phyloP scores from a whole-genome alignment of 202 grass and related monocot species.

The Musa balbisiana region DNA sequence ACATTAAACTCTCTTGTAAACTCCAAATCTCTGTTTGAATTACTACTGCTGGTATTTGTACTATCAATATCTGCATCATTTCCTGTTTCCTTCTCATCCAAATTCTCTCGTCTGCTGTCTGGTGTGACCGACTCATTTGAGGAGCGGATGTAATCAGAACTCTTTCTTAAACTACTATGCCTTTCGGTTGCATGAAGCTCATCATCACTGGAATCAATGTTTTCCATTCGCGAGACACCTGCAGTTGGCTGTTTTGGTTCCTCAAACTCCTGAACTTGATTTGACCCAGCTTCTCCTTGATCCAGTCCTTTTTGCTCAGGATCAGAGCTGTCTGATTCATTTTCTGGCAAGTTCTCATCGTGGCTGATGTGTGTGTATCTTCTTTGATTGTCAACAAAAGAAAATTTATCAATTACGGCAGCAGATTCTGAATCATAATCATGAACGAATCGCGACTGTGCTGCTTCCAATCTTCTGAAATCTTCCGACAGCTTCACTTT shows the following conservation, averaged over 20 bases:
- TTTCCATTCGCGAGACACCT: not conserved
- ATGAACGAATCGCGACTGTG: too few relatives aligned
- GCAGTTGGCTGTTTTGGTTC: slow-evolving; percentile 17
- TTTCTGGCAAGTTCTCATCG: not conserved
- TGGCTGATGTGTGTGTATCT: too few relatives aligned
- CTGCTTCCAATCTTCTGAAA: not conserved
- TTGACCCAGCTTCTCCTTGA: slow-evolving; percentile 6
- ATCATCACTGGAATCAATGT: not conserved
- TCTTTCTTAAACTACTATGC: not conserved
- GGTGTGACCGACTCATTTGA: not conserved
- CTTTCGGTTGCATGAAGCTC: not conserved
- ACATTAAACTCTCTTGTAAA: not conserved
- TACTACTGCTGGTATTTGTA: too few relatives aligned
- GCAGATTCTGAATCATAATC: not conserved
- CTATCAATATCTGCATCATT: not conserved
- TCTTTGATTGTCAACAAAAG: not conserved
- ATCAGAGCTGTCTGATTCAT: not conserved
- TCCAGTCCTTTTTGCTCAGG: not conserved
- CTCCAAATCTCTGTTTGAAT: not conserved
- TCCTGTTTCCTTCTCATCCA: not conserved
- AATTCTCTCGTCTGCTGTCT: not conserved
- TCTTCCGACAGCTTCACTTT: not conserved
- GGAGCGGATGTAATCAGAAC: not conserved
- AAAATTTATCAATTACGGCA: not conserved
- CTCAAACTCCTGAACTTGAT: not conserved